Evolutionary conservation across 2,329 filamentous ascomycete genomes (phyloP).

Genomic region (Knufia petricola): DNA sequence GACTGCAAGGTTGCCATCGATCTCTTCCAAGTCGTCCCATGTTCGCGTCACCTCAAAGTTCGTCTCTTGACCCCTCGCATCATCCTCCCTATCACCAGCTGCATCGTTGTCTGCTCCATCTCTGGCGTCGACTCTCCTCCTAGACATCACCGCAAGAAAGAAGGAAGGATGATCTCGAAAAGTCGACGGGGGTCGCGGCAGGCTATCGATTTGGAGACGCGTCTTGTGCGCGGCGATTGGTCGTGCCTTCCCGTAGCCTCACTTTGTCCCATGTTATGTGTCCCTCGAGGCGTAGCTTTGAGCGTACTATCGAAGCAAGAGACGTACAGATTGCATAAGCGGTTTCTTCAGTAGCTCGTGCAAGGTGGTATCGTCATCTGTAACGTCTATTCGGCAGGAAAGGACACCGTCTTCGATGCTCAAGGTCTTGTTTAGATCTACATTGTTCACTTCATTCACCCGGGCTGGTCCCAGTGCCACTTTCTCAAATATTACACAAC

Average conservation of each 20-base stretch:
- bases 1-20: constrained; percentile 66
- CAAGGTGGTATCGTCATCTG: not conserved
- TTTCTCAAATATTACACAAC: constrained; percentile 9
- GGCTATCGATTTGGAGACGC: constrained; percentile 12
- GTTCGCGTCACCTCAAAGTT: constrained; percentile 42
- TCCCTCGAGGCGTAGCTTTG: not conserved
- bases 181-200: constrained; percentile 10
- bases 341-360: not conserved
- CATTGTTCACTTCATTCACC: constrained; percentile 13
- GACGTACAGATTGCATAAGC: not conserved
- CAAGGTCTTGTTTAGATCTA: constrained; percentile 6
- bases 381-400: no score
- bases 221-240: not conserved
- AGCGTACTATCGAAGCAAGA: no score
- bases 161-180: constrained; percentile 42
- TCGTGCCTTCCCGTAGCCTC: not conserved
- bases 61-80: constrained; percentile 29
- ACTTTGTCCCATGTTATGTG: not conserved
- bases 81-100: constrained; percentile 13
- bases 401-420: constrained; percentile 1
- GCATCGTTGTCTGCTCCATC: constrained; percentile 37
- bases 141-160: constrained; percentile 9
- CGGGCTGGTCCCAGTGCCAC: constrained; percentile 19
- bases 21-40: constrained; percentile 64
- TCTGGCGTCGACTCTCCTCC: constrained; percentile 9